Conservation (phyloP, 768 basidiomycete genomes). For the Crucibulum laeve region DNA sequence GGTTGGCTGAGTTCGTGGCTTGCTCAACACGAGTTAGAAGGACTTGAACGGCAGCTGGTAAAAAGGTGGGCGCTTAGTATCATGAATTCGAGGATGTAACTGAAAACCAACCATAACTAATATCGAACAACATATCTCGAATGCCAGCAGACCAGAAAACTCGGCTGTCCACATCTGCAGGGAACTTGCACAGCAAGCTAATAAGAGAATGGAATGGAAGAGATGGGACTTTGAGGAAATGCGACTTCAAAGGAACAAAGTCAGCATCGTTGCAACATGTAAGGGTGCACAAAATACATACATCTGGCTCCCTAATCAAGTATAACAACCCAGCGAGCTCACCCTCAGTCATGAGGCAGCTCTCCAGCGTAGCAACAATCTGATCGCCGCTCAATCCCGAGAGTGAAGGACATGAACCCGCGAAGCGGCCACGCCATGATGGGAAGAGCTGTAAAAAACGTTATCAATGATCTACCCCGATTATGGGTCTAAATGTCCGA, state of each 20-base stretch:
- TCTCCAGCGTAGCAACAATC: slow-evolving; percentile 56
- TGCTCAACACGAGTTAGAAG: slow-evolving; percentile 45
- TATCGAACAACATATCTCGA: slow-evolving; percentile 67
- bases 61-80: slow-evolving; percentile 4
- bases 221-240: slow-evolving; percentile 82
- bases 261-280: slow-evolving; percentile 9
- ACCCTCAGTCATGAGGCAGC: slow-evolving; percentile 59
- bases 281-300: slow-evolving; percentile 26
- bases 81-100: neutral
- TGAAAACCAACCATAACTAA: slow-evolving; percentile 23
- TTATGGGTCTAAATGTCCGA: neutral
- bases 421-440: slow-evolving; percentile 73
- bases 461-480: neutral
- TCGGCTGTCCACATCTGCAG: slow-evolving; percentile 67
- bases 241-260: slow-evolving; percentile 45
- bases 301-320: slow-evolving; percentile 75
- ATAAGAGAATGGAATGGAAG: slow-evolving; percentile 79
- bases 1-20: slow-evolving; percentile 25
- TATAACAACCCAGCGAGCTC: slow-evolving; percentile 66
- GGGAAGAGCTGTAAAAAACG: slow-evolving; percentile 61
- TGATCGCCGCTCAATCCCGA: slow-evolving; percentile 55
- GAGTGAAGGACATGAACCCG: slow-evolving; percentile 63
- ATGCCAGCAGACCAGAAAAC: slow-evolving; percentile 67
- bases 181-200: slow-evolving; percentile 75
- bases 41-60: slow-evolving; percentile 49